These are phyloP conservation scores for Penicillium sp. DNA, from an alignment of 2,329 filamentous ascomycete genomes.

Conservation along the genomic window DNA sequence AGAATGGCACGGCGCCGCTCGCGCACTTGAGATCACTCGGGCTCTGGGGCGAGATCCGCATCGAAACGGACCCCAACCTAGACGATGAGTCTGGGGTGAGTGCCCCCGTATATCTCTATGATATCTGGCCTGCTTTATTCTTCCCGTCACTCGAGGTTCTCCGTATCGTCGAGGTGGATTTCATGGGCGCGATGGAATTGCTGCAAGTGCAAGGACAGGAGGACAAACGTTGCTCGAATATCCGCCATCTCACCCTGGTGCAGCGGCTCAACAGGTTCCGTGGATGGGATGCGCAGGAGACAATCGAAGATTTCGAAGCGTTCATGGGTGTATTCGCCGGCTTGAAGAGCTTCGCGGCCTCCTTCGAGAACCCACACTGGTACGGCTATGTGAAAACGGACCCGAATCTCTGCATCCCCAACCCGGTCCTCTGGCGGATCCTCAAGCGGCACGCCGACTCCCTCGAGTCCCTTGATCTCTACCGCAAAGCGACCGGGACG, in stretches of 20 bases:
- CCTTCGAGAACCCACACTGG: neutral
- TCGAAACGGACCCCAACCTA: neutral
- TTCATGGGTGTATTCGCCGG: neutral
- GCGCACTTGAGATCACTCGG: neutral
- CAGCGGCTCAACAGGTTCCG: too few relatives aligned
- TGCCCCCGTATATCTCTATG: neutral
- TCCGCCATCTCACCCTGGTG: neutral
- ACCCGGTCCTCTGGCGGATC: neutral
- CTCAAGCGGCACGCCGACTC: neutral
- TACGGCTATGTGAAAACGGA: neutral
- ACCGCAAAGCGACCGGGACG: too few relatives aligned
- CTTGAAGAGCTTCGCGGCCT: neutral
- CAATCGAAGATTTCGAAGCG: neutral
- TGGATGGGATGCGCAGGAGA: neutral
- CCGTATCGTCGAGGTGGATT: neutral
- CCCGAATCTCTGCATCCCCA: neutral
- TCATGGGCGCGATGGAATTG: neutral
- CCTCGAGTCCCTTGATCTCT: too few relatives aligned
- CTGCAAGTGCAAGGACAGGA: neutral
- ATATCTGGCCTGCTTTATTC: neutral
- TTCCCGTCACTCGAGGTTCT: too few relatives aligned
- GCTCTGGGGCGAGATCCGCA: neutral
- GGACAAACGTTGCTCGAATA: neutral
- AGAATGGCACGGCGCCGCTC: too few relatives aligned
- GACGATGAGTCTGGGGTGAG: too few relatives aligned